Evolutionary conservation across 352 stramenopile species (phyloP).

Genomic region (Pythium sp.): DNA sequence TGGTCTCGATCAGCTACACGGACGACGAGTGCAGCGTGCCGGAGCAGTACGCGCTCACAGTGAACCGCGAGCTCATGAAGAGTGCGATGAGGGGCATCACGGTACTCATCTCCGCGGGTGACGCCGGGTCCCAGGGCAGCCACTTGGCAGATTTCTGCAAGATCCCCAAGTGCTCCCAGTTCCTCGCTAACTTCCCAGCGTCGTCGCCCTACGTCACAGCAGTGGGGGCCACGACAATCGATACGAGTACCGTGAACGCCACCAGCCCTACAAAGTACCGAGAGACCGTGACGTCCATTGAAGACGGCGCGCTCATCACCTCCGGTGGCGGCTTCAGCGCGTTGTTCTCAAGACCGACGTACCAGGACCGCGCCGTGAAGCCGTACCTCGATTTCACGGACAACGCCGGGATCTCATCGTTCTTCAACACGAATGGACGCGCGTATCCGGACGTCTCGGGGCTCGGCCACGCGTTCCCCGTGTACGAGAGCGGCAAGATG

Average conservation of each 20-base stretch:
- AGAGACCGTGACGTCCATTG: constrained; percentile 50
- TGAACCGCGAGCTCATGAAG: constrained; percentile 79
- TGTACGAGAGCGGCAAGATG: constrained; percentile 53
- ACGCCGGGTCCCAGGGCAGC: constrained; percentile 57
- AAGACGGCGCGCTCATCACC: constrained; percentile 57
- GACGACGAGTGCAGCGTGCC: constrained; percentile 78
- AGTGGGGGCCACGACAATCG: constrained; percentile 59
- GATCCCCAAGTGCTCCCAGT: constrained; percentile 37
- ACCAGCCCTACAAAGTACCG: constrained; percentile 25
- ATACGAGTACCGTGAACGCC: constrained; percentile 4
- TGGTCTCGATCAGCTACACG: constrained; percentile 82
- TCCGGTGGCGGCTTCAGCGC: constrained; percentile 72
- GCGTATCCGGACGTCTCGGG: constrained; percentile 68
- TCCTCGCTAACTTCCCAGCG: constrained; percentile 64
- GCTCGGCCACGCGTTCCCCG: constrained; percentile 59
- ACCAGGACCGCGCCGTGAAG: constrained; percentile 41
- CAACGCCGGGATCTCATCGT: constrained; percentile 19
- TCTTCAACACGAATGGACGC: constrained; percentile 45
- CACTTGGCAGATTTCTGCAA: constrained; percentile 51
- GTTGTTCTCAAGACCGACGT: constrained; percentile 43
- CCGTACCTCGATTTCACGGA: constrained; percentile 34
- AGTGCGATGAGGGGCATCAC: constrained; percentile 61
- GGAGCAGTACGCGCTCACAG: constrained; percentile 41
- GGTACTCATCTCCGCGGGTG: constrained; percentile 63
- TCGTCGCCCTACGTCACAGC: constrained; percentile 75